Evolutionary conservation across 257 asterid genomes (phyloP).

Genomic region (Solanum lycopersicoides): DNA sequence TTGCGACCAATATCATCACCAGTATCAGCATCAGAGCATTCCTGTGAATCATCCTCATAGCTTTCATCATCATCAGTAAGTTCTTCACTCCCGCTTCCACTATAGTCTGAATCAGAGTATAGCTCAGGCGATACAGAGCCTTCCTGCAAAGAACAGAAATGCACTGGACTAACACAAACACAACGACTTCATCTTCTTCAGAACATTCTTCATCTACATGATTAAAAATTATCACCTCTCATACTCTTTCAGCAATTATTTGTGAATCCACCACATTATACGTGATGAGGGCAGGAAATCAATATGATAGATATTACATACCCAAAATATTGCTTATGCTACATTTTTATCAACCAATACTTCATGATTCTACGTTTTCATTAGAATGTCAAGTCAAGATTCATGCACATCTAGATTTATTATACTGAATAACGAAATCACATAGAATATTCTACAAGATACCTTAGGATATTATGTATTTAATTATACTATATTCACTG

Average conservation of each 20-base stretch:
- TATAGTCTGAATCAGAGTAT: slow-evolving; percentile 81
- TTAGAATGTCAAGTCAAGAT: background rate
- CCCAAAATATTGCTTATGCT: background rate
- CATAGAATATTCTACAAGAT: too few relatives aligned
- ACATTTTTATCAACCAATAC: background rate
- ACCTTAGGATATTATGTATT: too few relatives aligned
- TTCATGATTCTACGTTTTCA: background rate
- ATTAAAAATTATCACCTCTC: background rate
- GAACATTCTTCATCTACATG: background rate
- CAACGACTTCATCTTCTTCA: background rate
- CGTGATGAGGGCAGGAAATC: background rate
- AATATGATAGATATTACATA: too few relatives aligned
- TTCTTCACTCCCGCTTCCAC: slow-evolving; percentile 74
- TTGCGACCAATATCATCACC: slow-evolving; percentile 45
- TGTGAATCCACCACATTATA: background rate
- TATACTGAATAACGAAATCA: background rate
- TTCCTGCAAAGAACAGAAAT: slow-evolving; percentile 35
- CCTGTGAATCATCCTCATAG: slow-evolving; percentile 30
- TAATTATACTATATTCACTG: too few relatives aligned
- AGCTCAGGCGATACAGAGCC: slow-evolving; percentile 60
- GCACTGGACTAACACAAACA: background rate
- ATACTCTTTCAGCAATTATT: background rate
- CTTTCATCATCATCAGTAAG: slow-evolving; percentile 62
- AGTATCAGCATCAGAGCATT: slow-evolving; percentile 32
- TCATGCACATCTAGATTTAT: background rate